These are phyloP conservation scores for Lactifluus pinguis DNA, from an alignment of 768 basidiomycete genomes.

Conservation along the genomic window DNA sequence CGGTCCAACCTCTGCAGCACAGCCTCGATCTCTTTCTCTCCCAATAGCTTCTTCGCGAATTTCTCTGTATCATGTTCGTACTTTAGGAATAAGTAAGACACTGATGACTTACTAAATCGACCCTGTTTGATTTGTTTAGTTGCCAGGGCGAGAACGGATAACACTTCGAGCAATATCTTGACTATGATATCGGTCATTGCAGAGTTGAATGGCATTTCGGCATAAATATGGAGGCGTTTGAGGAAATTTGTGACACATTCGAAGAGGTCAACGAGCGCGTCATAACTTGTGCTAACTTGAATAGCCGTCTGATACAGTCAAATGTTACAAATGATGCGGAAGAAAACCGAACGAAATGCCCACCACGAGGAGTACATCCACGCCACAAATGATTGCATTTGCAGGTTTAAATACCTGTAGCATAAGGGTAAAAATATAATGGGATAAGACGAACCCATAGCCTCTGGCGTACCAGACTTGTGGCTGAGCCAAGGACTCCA, in stretches of 20 bases:
- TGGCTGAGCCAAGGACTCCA: background rate
- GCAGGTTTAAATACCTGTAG: no score
- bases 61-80: no score
- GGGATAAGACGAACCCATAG: no score
- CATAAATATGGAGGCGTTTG: background rate
- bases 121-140: background rate
- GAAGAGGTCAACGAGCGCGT: background rate
- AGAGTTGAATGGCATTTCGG: background rate
- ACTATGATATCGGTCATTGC: background rate
- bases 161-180: background rate
- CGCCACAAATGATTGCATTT: no score
- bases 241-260: background rate
- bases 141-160: background rate
- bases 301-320: background rate
- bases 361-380: background rate
- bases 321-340: background rate
- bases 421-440: no score
- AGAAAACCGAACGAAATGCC: background rate
- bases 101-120: background rate
- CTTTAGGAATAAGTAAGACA: no score
- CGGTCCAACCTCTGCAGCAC: no score
- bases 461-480: background rate
- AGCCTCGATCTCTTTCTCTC: no score
- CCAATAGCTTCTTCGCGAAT: no score
- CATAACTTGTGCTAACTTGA: background rate